A percentile compares a stretch with the other conserved stretches of the same genome.
Evolutionary conservation across 2,329 filamentous ascomycete species (phyloP).

Genomic region (Helminthosporium solani): DNA sequence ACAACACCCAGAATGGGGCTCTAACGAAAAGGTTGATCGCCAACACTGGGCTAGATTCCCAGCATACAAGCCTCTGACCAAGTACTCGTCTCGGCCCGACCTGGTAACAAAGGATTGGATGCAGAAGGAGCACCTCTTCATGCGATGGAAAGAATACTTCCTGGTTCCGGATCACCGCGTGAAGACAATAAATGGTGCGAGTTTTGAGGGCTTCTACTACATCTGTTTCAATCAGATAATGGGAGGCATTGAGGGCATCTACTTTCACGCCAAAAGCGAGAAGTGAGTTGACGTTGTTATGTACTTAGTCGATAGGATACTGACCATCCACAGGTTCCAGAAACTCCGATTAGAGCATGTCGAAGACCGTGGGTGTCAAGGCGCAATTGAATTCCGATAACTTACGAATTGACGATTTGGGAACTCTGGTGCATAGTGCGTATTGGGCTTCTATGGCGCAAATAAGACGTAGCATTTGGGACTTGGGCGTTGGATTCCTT

Average conservation of each 20-base stretch:
- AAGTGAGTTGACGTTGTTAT: constrained; percentile 65
- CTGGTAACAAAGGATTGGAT: constrained; percentile 67
- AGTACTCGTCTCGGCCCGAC: constrained; percentile 59
- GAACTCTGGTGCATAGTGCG: constrained; percentile 14
- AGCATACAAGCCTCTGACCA: constrained; percentile 76
- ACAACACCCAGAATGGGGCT: constrained; percentile 86
- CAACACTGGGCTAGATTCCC: constrained; percentile 91
- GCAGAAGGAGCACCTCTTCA: constrained; percentile 88
- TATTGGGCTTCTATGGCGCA: constrained; percentile 14
- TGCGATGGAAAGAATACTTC: constrained; percentile 99
- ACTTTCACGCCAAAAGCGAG: constrained; percentile 97
- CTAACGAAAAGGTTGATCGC: constrained; percentile 85
- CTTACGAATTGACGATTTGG: constrained; percentile 30
- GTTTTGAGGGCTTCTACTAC: constrained; percentile 98
- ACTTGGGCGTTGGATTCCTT: constrained; percentile 16
- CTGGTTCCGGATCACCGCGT: constrained; percentile 93
- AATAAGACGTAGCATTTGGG: constrained; percentile 30
- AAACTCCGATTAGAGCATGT: constrained; percentile 90
- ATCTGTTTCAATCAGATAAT: constrained; percentile 95
- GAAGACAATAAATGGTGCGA: constrained; percentile 85
- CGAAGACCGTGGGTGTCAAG: constrained; percentile 77
- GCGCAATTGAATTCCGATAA: constrained; percentile 86
- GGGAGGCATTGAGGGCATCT: constrained; percentile 87
- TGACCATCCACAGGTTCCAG: constrained; percentile 67
- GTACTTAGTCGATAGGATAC: constrained; percentile 3